Evolutionary conservation across 1,284 basidiomycete genomes (phyloP), one percentile per base, ranked within the genome.

Genomic region (Cutaneotrichosporon sp.): DNA sequence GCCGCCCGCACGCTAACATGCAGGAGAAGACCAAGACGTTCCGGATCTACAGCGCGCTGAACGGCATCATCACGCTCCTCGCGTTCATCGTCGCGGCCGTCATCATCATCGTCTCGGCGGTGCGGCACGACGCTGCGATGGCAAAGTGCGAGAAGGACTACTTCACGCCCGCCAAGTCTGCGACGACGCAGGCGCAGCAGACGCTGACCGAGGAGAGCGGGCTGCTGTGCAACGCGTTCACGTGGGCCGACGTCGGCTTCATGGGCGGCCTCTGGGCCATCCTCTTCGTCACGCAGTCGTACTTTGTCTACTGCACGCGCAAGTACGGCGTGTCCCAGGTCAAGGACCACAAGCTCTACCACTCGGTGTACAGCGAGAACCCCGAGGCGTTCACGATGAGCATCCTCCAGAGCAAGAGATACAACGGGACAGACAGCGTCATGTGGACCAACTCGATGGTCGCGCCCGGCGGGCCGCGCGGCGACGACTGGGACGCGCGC

Each of bases 201-300:
- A 73, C 71, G 4, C 66, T 76, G 9, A 57, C 56, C 11, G 64
- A 69, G 24, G 85, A 89, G 76, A 87, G 85, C 9, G 77, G 87
- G 51, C 86, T 84, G 1, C 82, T 95, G 18, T 95, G 93, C 80
- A 83, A 88, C 55, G 88, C 94, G 58, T 93, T 95, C 73, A 83
- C 91, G 8, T 95, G 91, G 91, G 89, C 91, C 6, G 89, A 91
- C 72, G 81, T 95, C n/a, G 93, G 93, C 38, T 81, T 95, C 65
- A 94, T 95, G 91, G 89, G 84, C 22, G 90, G 86, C 4, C 80
- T 94, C 20, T 95, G 91, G 90, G 77, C 89, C 7, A 73, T 94
- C 13, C 82, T 95, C 31, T 86, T 85, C 24, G 81, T 89, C 58
- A 82, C 90, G 56, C 91, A 95, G 80, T 88, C 89, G 74, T 69